phyloP scores from a whole-genome alignment of 371 early-diverging fungal species.

The Lichtheimia ornata region DNA sequence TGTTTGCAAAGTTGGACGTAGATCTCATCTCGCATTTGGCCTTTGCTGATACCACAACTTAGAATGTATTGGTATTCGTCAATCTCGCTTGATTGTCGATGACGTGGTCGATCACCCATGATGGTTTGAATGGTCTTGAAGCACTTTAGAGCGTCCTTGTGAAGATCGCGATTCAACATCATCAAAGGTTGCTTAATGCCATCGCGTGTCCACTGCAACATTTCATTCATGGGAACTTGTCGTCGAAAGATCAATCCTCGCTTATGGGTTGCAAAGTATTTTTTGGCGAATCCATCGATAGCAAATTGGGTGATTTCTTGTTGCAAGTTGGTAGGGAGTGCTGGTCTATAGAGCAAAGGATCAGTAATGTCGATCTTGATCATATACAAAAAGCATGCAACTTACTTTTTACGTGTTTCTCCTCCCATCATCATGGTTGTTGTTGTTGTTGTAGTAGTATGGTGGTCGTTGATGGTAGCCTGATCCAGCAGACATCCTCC shows the following conservation, averaged over 20 bases:
- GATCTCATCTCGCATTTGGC: constrained; percentile 89
- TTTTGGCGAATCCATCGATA: constrained; percentile 91
- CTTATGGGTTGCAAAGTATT: constrained; percentile 90
- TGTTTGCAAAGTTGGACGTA: constrained; percentile 95
- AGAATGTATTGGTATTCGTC: constrained; percentile 78
- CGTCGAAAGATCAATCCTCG: constrained; percentile 76
- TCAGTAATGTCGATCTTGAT: constrained; percentile 1
- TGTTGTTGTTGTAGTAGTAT: too few relatives aligned
- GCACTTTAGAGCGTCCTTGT: constrained; percentile 85
- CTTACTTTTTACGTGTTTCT: constrained; percentile 14
- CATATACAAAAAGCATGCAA: not conserved
- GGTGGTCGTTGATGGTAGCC: not conserved
- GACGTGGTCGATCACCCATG: constrained; percentile 75
- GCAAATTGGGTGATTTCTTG: constrained; percentile 77
- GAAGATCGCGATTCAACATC: constrained; percentile 73
- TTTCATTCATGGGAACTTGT: constrained; percentile 85
- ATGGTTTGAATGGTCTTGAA: constrained; percentile 84
- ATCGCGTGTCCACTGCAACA: constrained; percentile 72
- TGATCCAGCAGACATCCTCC: constrained; percentile 12
- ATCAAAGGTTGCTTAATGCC: constrained; percentile 71
- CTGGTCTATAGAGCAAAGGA: constrained; percentile 25
- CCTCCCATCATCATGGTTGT: too few relatives aligned
- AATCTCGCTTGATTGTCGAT: constrained; percentile 31
- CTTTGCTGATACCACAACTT: constrained; percentile 73
- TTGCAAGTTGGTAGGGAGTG: constrained; percentile 65